A percentile compares a stretch with the other conserved stretches of the same genome.
Evolutionary conservation across 108 stramenopile species (phyloP).

Genomic region (Cyclotella baltica): DNA sequence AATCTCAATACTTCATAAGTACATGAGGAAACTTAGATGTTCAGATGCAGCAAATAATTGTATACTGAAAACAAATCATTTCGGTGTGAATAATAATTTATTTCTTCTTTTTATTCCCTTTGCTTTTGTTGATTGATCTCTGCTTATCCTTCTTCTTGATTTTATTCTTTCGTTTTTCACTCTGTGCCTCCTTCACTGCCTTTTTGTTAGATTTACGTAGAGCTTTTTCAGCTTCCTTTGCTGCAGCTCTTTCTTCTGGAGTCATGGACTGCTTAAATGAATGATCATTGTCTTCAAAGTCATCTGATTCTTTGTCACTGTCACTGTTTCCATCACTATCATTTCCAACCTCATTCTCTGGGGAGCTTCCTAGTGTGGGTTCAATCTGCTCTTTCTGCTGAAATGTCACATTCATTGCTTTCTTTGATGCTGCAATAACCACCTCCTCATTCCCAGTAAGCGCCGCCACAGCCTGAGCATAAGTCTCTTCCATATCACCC

Average conservation of each 20-base stretch:
- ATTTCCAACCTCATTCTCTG: neutral
- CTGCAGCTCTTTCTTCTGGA: constrained; percentile 69
- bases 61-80: neutral
- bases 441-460: constrained; percentile 88
- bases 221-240: constrained; percentile 66
- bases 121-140: constrained; percentile 85
- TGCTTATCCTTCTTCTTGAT: constrained; percentile 95
- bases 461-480: constrained; percentile 87
- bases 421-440: constrained; percentile 65
- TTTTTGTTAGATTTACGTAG: constrained; percentile 85
- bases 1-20: no score
- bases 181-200: constrained; percentile 74
- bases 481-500: constrained; percentile 90
- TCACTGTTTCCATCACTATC: constrained; percentile 41
- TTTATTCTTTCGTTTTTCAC: constrained; percentile 82
- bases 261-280: constrained; percentile 75
- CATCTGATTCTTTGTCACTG: constrained; percentile 45
- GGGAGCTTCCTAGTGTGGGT: neutral
- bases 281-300: constrained; percentile 44
- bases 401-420: constrained; percentile 40
- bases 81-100: no score
- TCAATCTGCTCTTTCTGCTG: constrained; percentile 13
- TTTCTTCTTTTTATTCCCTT: constrained; percentile 79
- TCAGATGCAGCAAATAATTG: neutral
- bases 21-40: no score